These are phyloP conservation scores for Aspergillus glaucus DNA, from an alignment of 2,329 filamentous ascomycete species.

Conservation along the genomic window DNA sequence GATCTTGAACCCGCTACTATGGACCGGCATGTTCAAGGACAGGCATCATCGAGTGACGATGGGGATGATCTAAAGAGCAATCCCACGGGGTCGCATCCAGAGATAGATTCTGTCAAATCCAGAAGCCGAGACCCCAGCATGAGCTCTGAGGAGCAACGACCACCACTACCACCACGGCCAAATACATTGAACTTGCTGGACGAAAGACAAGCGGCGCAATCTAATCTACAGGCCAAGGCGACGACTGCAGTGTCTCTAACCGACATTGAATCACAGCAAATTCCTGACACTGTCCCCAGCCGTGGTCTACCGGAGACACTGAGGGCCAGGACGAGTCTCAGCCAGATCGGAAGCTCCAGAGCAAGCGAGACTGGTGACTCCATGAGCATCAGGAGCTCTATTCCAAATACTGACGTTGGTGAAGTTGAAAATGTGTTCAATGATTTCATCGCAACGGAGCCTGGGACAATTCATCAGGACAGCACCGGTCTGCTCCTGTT, in stretches of 20 bases:
- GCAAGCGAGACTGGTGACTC: slow-evolving; percentile 47
- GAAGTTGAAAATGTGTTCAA: slow-evolving; percentile 79
- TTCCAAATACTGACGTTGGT: slow-evolving; percentile 52
- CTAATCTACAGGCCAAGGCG: slow-evolving; percentile 53
- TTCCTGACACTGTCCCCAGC: slow-evolving; percentile 58
- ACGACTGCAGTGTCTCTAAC: slow-evolving; percentile 80
- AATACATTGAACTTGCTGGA: slow-evolving; percentile 32
- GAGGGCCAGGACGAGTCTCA: slow-evolving; percentile 31
- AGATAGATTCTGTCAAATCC: slow-evolving; percentile 12
- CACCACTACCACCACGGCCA: slow-evolving; percentile 43
- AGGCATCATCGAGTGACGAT: slow-evolving; percentile 1
- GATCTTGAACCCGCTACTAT: neutral
- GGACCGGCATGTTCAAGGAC: neutral
- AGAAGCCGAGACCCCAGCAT: slow-evolving; percentile 12
- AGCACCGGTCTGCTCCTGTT: slow-evolving; percentile 27
- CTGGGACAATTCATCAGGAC: slow-evolving; percentile 34
- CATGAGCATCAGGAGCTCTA: slow-evolving; percentile 46
- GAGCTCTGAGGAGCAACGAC: slow-evolving; percentile 32
- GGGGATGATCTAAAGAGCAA: neutral
- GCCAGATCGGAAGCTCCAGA: slow-evolving; percentile 39
- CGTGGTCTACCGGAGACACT: slow-evolving; percentile 23
- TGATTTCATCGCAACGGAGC: slow-evolving; percentile 52
- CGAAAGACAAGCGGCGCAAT: slow-evolving; percentile 27
- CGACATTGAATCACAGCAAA: slow-evolving; percentile 70
- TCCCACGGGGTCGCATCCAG: neutral